Evolutionary conservation across 805 yeast genomes (phyloP).

Genomic region (Candida nanaspora): DNA sequence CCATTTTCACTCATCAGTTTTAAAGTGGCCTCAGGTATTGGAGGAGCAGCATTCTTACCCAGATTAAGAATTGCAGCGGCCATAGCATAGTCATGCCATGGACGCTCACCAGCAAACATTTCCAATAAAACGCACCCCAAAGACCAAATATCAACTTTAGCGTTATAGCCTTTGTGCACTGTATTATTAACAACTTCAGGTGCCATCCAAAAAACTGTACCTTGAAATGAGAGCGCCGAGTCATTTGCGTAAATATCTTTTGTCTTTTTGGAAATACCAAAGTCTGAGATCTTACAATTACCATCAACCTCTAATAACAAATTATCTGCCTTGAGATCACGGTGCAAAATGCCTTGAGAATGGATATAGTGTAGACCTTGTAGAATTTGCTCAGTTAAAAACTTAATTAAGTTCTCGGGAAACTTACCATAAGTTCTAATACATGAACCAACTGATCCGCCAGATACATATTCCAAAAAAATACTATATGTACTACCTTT

Average conservation of each 20-base stretch:
- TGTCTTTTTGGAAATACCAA: slow-evolving; percentile 87
- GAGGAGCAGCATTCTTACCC: slow-evolving; percentile 89
- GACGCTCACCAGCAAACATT: slow-evolving; percentile 96
- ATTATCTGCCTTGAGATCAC: slow-evolving; percentile 94
- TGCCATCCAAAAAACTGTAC: slow-evolving; percentile 99
- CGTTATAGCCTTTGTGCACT: slow-evolving; percentile 87
- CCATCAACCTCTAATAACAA: slow-evolving; percentile 85
- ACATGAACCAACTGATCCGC: slow-evolving; percentile 90
- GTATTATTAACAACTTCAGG: slow-evolving; percentile 94
- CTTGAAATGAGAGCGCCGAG: slow-evolving; percentile 91
- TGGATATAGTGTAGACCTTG: slow-evolving; percentile 86
- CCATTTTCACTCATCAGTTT: slow-evolving; percentile 60
- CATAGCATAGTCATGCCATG: slow-evolving; percentile 95
- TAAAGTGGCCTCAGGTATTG: slow-evolving; percentile 84
- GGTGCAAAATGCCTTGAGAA: slow-evolving; percentile 77
- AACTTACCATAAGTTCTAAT: slow-evolving; percentile 78
- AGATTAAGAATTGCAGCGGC: slow-evolving; percentile 88
- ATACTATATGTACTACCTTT: slow-evolving; percentile 68
- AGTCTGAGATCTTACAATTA: slow-evolving; percentile 89
- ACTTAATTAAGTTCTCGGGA: slow-evolving; percentile 68
- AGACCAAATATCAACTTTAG: slow-evolving; percentile 98
- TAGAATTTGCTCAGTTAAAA: slow-evolving; percentile 71
- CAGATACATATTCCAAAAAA: slow-evolving; percentile 94
- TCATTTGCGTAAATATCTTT: slow-evolving; percentile 83
- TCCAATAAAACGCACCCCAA: slow-evolving; percentile 94